Evolutionary conservation across 192 early-diverging fungal species (phyloP).

Genomic region (Linnemannia zychae): DNA sequence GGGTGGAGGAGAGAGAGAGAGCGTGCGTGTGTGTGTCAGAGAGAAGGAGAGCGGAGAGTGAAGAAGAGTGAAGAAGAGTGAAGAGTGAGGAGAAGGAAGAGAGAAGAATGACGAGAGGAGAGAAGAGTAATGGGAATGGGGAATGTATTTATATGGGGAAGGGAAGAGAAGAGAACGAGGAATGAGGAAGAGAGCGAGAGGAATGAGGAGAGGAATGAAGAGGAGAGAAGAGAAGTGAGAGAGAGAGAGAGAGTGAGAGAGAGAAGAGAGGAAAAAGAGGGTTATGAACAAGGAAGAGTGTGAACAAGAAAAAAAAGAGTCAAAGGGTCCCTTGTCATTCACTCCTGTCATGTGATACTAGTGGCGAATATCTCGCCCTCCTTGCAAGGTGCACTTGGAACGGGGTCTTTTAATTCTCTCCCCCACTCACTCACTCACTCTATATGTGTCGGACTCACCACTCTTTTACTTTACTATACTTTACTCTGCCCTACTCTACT

Average conservation of each 20-base stretch:
- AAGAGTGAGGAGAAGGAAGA: not conserved
- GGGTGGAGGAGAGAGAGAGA: not conserved
- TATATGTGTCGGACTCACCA: no score
- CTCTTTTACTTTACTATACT: no score
- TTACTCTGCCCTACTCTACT: no score
- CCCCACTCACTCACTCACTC: not conserved
- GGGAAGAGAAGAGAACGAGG: not conserved
- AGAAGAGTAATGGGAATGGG: slow-evolving; percentile 5
- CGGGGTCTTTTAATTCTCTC: not conserved
- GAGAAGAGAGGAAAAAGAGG: not conserved
- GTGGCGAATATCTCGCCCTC: not conserved
- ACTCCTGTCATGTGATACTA: not conserved
- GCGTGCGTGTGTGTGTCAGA: not conserved
- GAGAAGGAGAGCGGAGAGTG: not conserved
- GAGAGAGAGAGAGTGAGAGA: not conserved
- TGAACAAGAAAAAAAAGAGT: not conserved
- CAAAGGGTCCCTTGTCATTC: not conserved
- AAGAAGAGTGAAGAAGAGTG: not conserved
- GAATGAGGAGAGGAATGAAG: not conserved
- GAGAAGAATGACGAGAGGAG: not conserved
- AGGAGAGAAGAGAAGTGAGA: slow-evolving; percentile 1
- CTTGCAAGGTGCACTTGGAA: not conserved
- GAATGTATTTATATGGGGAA: not conserved
- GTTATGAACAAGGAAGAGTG: not conserved
- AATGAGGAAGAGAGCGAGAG: not conserved